Evolutionary conservation across 164 flowering plant species (phyloP), one percentile per base, ranked within the genome.

Genomic region (grape (Vitis vinifera)): DNA sequence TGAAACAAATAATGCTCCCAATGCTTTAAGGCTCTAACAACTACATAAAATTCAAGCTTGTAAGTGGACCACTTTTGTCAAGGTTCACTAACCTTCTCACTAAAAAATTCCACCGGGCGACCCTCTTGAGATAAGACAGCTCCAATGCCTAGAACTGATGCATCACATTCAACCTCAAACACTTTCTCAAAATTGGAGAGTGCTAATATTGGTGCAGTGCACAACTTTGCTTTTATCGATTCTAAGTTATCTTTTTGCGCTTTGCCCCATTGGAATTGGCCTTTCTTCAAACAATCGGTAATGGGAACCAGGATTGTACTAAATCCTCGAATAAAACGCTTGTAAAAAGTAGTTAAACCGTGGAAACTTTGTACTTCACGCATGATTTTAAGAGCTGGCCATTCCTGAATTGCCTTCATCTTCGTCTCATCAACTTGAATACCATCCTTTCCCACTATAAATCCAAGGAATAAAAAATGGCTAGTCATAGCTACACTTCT

Each of bases 11-110:
- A 73, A 16, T 50, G 66, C 49, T 62, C 23, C 71, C 47, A 71
- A 2, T 71, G 62, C 13, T 27, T 13, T 19, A 71, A 29, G 8
- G 48, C 62, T 4, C 29, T 10, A 23, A 64, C 9, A 1, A 71
- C 16, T 6, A 27, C 47, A 65, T 67, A 51, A 50, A 56, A 51
- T 51, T 72, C 70, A 12, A 19, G 23, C 9, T 72, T 64, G 49
- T 66, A 67, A 3, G 65, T 72, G 2, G 51, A 6, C 57, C 15
- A 64, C n/a, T 11, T 44, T 47, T 62, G 55, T 2, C 57, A 17
- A 13, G 77, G 51, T 7, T 68, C 63, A 62, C 30, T 44, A 13
- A 74, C 58, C 23, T 74, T 74, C n/a, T 68, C 64, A 49, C 65
- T 62, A 15, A 19, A 55, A 44, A 65, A 71, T 1, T 55, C 71